phyloP scores from a whole-genome alignment of 805 yeast species.

The Starmerella davenportii region DNA sequence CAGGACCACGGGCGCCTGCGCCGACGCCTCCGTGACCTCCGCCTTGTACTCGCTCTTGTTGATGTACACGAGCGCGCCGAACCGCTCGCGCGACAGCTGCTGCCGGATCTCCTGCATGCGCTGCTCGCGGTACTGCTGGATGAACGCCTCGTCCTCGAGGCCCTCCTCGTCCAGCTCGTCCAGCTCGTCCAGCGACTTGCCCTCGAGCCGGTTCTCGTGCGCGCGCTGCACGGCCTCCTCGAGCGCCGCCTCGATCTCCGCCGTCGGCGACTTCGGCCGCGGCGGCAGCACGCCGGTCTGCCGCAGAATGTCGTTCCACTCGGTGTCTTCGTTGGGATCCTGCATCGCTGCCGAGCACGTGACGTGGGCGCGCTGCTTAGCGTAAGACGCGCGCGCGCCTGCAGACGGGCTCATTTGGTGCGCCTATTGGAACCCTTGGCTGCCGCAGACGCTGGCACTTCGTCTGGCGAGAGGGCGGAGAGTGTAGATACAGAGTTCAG shows the following conservation, averaged over 20 bases:
- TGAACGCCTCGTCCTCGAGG: constrained; percentile 61
- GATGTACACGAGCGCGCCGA: constrained; percentile 61
- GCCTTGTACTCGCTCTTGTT: constrained; percentile 73
- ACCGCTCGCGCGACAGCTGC: constrained; percentile 37
- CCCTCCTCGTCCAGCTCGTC: constrained; percentile 84
- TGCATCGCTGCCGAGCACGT: constrained; percentile 10
- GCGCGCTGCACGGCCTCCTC: constrained; percentile 65
- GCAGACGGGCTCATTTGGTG: too few relatives aligned
- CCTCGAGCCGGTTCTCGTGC: constrained; percentile 68
- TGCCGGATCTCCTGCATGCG: constrained; percentile 57
- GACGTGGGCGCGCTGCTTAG: too few relatives aligned
- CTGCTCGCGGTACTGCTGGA: constrained; percentile 57
- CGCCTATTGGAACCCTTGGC: too few relatives aligned
- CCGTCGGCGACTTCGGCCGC: constrained; percentile 75
- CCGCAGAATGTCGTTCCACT: constrained; percentile 93
- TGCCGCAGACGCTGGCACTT: too few relatives aligned
- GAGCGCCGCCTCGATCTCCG: constrained; percentile 68
- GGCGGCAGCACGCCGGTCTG: constrained; percentile 84
- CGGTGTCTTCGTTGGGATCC: constrained; percentile 91
- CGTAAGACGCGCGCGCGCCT: too few relatives aligned
- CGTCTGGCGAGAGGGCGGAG: too few relatives aligned
- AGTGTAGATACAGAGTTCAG: too few relatives aligned
- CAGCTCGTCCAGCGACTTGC: constrained; percentile 58
- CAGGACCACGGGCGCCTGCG: constrained; percentile 44
- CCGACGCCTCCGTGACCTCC: constrained; percentile 72